Conservation (phyloP, 83 land plant species). For the Thuja plicata region DNA sequence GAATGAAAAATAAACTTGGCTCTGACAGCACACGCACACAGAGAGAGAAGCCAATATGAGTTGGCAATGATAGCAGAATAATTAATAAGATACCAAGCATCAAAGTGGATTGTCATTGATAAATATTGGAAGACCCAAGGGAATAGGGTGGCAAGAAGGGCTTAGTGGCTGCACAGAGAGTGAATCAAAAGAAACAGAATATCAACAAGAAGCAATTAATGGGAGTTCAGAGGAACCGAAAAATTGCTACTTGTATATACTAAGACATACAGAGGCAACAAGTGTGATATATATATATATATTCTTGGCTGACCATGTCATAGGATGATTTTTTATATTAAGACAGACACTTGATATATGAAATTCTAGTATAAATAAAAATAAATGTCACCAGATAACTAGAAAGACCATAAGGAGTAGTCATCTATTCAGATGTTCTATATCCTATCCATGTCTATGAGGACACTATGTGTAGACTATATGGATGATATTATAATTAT, state of each 20-base stretch:
- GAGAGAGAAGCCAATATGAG: no score
- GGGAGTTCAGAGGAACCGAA: background rate
- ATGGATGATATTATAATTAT: background rate
- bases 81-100: background rate
- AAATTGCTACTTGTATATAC: background rate
- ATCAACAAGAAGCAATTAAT: background rate
- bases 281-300: background rate
- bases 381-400: background rate
- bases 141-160: background rate
- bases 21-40: no score
- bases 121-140: background rate
- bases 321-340: background rate
- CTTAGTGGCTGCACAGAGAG: background rate
- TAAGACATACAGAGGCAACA: background rate
- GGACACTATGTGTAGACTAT: background rate
- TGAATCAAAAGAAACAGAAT: background rate
- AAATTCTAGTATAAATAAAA: background rate
- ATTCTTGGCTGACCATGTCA: background rate
- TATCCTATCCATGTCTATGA: background rate
- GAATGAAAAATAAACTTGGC: no score
- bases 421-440: background rate
- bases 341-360: background rate
- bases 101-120: background rate
- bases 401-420: background rate
- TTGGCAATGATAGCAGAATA: no score